These are phyloP conservation scores for Delitschia confertaspora DNA, from an alignment of 495 filamentous ascomycete species.

Conservation along the genomic window DNA sequence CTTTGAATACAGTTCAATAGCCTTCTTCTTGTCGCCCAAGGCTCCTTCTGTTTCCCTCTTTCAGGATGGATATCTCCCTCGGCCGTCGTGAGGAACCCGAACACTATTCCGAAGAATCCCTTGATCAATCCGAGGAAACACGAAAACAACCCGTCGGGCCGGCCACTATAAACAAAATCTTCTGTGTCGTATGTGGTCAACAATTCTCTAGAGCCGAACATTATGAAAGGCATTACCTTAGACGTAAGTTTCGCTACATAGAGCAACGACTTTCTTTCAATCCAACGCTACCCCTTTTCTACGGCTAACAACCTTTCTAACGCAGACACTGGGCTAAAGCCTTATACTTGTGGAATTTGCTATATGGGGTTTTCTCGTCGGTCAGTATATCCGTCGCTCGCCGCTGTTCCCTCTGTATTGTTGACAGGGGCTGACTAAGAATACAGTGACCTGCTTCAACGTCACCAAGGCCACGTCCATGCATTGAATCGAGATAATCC, in stretches of 20 bases:
- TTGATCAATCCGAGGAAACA: no score
- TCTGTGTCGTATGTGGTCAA: slow-evolving; percentile 55
- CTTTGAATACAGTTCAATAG: no score
- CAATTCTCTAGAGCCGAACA: slow-evolving; percentile 59
- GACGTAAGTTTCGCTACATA: slow-evolving; percentile 40
- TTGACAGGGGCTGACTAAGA: slow-evolving; percentile 6
- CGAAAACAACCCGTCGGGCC: no score
- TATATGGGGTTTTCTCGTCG: slow-evolving; percentile 54
- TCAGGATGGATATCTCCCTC: no score
- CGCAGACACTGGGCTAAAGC: slow-evolving; percentile 58
- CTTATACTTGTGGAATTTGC: slow-evolving; percentile 50
- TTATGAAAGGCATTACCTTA: slow-evolving; percentile 53
- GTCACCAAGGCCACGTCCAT: slow-evolving; percentile 46
- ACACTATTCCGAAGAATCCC: no score
- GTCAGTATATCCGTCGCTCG: slow-evolving; percentile 32
- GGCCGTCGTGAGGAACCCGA: no score
- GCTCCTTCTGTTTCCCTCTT: no score
- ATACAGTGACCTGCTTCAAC: slow-evolving; percentile 49
- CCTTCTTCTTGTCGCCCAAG: no score
- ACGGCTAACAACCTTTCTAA: no score
- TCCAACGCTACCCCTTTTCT: background rate
- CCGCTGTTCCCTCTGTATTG: background rate
- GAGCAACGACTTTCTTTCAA: background rate
- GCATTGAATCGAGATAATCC: slow-evolving; percentile 36
- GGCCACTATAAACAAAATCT: slow-evolving; percentile 49